Evolutionary conservation across 176 grass and related monocot genomes (phyloP), one percentile per base, ranked within the genome.

Genomic region (Carex pumila): DNA sequence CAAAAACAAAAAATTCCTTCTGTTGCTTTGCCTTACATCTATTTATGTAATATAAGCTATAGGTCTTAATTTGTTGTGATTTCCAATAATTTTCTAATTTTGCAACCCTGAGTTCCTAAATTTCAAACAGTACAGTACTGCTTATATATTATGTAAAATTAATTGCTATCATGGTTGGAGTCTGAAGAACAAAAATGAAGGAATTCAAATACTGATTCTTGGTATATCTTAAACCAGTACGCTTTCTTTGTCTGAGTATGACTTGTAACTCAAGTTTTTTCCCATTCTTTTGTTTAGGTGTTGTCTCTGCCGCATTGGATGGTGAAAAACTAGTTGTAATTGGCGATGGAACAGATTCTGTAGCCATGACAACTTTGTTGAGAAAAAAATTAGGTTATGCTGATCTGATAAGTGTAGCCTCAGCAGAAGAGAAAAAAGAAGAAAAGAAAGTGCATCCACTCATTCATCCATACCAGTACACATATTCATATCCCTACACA

Each of bases 251-350:
- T 31, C 7, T 68, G 14, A 77, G 10, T 21, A 43, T 43, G 41
- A 43, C 32, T 87, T 17, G 3, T 34, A 9, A 80, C 89, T 45
- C 25, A 31, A 4, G 32, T 34, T 34, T 36, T 79, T 34, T 21
- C 11, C 1, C 17, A 25, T 71, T 19, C 31, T 39, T 57, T 57
- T 39, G 4, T 77, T 17, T 5, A 94, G 93, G 93, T 8, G 88
- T 95, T 62, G 88, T 84, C 29, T 95, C 93, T 0, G 88, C 86
- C 5, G 17, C 85, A 17, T 64, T 95, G 62, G 91, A 92, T 18
- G 89, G 85, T 0, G 87, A 89, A 49, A 91, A 89, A 80, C 88
- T 95, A 25, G 85, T 84, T 4, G 50, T 92, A 2, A 1, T 91
- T 54, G 93, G 93, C 19, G 62, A 91, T 0, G 89, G 93, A 2